phyloP scores from a whole-genome alignment of 305 asterid species.

The Ajuga reptans region DNA sequence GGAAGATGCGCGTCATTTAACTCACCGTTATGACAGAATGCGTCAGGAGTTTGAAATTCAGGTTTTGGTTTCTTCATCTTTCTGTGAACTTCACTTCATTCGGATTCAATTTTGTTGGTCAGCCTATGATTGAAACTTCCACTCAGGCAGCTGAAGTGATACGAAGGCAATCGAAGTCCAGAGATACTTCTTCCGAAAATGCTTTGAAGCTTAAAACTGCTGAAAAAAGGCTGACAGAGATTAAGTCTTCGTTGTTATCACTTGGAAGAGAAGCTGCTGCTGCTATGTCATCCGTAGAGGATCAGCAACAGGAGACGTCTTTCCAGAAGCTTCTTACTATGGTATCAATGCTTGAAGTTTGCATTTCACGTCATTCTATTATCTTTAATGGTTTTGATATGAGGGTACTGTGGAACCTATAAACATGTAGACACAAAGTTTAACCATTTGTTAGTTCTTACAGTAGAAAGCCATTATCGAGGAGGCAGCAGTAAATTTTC shows the following conservation, averaged over 20 bases:
- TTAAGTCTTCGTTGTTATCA: slow-evolving; percentile 65
- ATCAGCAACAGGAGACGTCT: slow-evolving; percentile 70
- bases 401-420: not conserved
- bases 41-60: slow-evolving; percentile 83
- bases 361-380: not conserved
- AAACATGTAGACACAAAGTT: not conserved
- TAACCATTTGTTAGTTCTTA: not conserved
- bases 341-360: slow-evolving; percentile 34
- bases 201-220: slow-evolving; percentile 61
- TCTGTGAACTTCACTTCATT: not conserved
- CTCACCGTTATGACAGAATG: slow-evolving; percentile 68
- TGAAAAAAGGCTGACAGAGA: slow-evolving; percentile 59
- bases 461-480: not conserved
- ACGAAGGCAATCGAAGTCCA: slow-evolving; percentile 70
- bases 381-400: not conserved
- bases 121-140: not conserved
- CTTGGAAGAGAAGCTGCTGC: slow-evolving; percentile 86
- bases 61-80: slow-evolving; percentile 37
- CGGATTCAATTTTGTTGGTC: slow-evolving; percentile 3
- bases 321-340: slow-evolving; percentile 63
- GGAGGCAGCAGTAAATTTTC: not conserved
- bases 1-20: slow-evolving; percentile 93
- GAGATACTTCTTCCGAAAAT: slow-evolving; percentile 69
- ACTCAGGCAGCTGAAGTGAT: slow-evolving; percentile 83
- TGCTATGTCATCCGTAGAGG: slow-evolving; percentile 84